Base-by-base conservation (phyloP, 192 early-diverging fungal genomes). In the Coemansia sp. region DNA sequence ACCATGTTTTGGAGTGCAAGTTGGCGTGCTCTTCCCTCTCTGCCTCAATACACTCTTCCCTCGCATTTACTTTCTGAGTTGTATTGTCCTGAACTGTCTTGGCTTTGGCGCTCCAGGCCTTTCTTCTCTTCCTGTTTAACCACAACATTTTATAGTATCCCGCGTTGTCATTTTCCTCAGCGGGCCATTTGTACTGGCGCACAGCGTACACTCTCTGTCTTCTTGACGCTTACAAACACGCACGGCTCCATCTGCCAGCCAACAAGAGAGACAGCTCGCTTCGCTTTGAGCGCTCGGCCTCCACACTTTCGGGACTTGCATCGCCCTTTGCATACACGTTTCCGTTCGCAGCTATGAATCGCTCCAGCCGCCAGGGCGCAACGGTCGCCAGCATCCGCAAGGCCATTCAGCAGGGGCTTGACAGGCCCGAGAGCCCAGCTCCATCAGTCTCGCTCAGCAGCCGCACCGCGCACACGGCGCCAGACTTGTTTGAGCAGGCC, bases 401-500 rank as follows among this genome's bases (percentile, higher is more conserved):
- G 49, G 80, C 75, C 32, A 82, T 82, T 25, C 75, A 82, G 63
- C 75, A 78, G 58, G 71, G 75, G 2, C 80, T 82, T 9, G 76
- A 73, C 57, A 47, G 75, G 38, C 80, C 76, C 24, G 75, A 69
- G 41, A 78, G 67, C 59, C 72, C 76, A 6, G 72, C 68, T 17
- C 60, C 65, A 12, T 56, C 76, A 24, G 59, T 56, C 25, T 60
- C 73, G 59, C 61, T 82, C 14, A 69, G 68, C 65, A 76, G 75
- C 70, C 61, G 66, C 17, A 65, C 75, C 1, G 64, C 64, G n/a
- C 64, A 69, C 22, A 62, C 66, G 2, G 72, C 73, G 4, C 75
- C 80, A 6, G 76, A 82, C 67, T 60, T 82, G 75, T 78, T 82
- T 55, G 71, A 82, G 72, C 80, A 82, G 66, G 72, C 72, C 47